Base-by-base conservation (phyloP, 768 basidiomycete genomes). In the Pisolithus albus region DNA sequence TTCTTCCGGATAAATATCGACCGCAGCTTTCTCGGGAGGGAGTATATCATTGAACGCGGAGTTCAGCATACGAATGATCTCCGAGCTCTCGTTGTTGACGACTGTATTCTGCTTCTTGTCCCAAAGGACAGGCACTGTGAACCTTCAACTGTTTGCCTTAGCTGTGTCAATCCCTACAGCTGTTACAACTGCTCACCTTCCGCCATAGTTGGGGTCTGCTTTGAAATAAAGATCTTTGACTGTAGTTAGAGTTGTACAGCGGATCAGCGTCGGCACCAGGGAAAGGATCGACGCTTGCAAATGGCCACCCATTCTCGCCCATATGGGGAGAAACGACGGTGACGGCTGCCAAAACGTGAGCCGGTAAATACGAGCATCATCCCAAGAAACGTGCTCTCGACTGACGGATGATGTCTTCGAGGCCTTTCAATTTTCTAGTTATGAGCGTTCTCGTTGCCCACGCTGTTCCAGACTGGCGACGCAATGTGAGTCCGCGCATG, bases 381-480 rank as follows among this genome's bases (percentile, higher is more conserved):
- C 34, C 18, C 7, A 18, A 19, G 9, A 42, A 4, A 41, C 45
- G 16, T 26, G 26, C 18, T 43, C 47, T 3, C 23, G 15, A 72
- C 86, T 63, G 56, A 90, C 92, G 73, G 53, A 99, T 81, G 54
- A 89, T 71, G 23, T 85, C 76, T 56, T 98, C 88, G 21, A 99
- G 75, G 2, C 94, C 93, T 67, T 99, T 99, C 60, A 98, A 77
- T 69, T 92, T 84, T 57, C 94, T 79, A 4, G 86, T 75, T 59
- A 98, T 96, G 55, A 96, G 73, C 4, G 93, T 81, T 57, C 95
- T 79, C 23, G 92, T 91, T 0, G 95, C 95, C 95, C 94, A 98
- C 8, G 95, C 87, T 89, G 43, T 46, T 3, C 32, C 42, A 21
- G 23, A 44, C 26, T n/a, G 21, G 46, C 23, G 34, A 52, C 48